Percentiles rank a stretch among this genome's conserved stretches.
Evolutionary conservation across 768 basidiomycete genomes (phyloP).

Genomic region (Ephemerocybe angulata): DNA sequence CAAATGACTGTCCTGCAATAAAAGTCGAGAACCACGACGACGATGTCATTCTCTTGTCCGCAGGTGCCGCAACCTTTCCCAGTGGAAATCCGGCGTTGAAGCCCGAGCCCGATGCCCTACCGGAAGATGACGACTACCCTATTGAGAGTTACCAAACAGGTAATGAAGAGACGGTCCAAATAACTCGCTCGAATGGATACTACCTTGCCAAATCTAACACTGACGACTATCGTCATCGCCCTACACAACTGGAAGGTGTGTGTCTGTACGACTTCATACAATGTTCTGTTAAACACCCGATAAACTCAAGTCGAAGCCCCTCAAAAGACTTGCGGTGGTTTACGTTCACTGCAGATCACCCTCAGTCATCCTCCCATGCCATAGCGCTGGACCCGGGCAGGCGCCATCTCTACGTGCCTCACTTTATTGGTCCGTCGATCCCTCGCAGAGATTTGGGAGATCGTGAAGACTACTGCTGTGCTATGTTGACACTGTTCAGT

Average conservation of each 20-base stretch:
- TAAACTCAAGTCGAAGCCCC: too few species aligned
- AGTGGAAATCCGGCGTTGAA: too few species aligned
- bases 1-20: too few species aligned
- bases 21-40: too few species aligned
- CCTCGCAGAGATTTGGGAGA: constrained; percentile 28
- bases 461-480: constrained; percentile 26
- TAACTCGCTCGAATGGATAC: too few species aligned
- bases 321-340: neutral
- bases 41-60: too few species aligned
- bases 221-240: neutral
- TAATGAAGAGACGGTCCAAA: neutral
- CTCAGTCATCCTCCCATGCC: neutral
- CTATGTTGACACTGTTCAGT: constrained; percentile 1
- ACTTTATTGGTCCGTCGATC: constrained; percentile 25
- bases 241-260: neutral
- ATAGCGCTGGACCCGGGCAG: neutral
- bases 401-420: constrained; percentile 9
- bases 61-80: too few species aligned
- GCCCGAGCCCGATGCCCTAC: too few species aligned
- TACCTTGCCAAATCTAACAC: neutral
- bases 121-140: too few species aligned
- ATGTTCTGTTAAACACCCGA: neutral
- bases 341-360: neutral
- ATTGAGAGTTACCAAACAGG: too few species aligned
- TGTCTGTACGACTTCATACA: neutral